Evolutionary conservation across 2,329 filamentous ascomycete species (phyloP), one percentile per base, ranked within the genome.

Genomic region (Ceratocystis papillata): DNA sequence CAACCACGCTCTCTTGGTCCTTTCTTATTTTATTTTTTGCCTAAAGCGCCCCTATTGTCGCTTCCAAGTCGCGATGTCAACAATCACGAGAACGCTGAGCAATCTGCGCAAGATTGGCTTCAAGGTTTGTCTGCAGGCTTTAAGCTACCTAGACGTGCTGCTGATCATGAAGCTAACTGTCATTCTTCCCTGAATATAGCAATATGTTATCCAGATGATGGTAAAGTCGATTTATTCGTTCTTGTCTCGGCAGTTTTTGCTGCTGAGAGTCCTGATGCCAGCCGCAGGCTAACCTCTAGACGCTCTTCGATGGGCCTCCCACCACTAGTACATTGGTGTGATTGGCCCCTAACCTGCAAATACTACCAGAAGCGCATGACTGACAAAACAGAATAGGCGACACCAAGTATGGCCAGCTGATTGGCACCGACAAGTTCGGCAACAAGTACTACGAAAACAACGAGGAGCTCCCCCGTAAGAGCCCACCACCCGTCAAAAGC

Each of bases 391-490:
- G 0, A 25, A 41, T 15, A 94, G 92, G 93, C 80, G 94, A 99
- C 79, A 99, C 94, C 77, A 99, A 99, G 81, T 86, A 88, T 74
- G 95, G 94, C 73, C 86, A 84, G 55, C 81, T 96, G 71, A 84
- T 99, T 70, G 94, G 87, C 72, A 83, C 79, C 73, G 94, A 99
- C 80, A 85, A 86, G 76, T 95, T 87, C 75, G 95, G 94, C 77
- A 99, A 99, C 85, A 97, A 96, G 80, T 99, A 83, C 83, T 99
- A 85, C 76, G 94, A 99, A 83, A 96, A 99, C 81, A 77, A 85
- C 73, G 91, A 97, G 75, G 94, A 99, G 77, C 82, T 99, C 68
- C 94, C 94, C 67, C 81, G 90, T 96, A 81, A 75, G 87, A 70
- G 41, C 33, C n/a, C 2, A 15, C 17, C 7, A 8, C 25, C 8